Conservation (phyloP, 257 asterid species). For the Gentiana macrophylla region DNA sequence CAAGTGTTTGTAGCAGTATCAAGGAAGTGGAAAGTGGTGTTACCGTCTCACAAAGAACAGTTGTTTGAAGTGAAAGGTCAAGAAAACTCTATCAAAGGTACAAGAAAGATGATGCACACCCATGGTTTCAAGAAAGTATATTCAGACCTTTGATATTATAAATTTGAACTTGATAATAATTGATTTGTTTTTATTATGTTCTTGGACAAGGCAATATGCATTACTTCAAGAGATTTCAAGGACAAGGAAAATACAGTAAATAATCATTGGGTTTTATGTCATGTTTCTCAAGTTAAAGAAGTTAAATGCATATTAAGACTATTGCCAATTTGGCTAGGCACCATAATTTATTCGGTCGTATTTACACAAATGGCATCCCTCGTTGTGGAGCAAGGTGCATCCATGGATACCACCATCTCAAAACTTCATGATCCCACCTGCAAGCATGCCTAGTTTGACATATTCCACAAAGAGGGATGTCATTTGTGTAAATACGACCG, state of each 20-base stretch:
- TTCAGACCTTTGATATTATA: neutral
- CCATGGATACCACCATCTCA: slow-evolving; percentile 36
- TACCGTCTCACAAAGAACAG: slow-evolving; percentile 17
- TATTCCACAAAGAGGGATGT: slow-evolving; percentile 12
- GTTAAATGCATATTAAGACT: slow-evolving; percentile 75
- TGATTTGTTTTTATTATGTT: slow-evolving; percentile 26
- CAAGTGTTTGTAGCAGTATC: slow-evolving; percentile 75
- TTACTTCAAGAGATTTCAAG: slow-evolving; percentile 43
- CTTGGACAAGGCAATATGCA: slow-evolving; percentile 69
- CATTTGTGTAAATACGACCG: no score
- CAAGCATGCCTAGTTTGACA: slow-evolving; percentile 95
- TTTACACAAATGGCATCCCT: no score
- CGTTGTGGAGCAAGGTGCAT: no score
- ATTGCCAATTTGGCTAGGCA: slow-evolving; percentile 93
- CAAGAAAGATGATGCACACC: slow-evolving; percentile 69
- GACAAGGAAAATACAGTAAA: slow-evolving; percentile 24
- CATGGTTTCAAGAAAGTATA: slow-evolving; percentile 67
- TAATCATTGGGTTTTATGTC: slow-evolving; percentile 70
- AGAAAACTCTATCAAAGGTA: slow-evolving; percentile 18
- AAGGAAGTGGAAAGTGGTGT: slow-evolving; percentile 35
- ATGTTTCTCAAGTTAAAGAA: slow-evolving; percentile 88
- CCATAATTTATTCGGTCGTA: slow-evolving; percentile 20
- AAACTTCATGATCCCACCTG: slow-evolving; percentile 73
- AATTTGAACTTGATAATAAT: neutral
- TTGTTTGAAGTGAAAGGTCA: slow-evolving; percentile 28